Evolutionary conservation across 495 filamentous ascomycete genomes (phyloP).

Genomic region (Aspergillus nidulans): DNA sequence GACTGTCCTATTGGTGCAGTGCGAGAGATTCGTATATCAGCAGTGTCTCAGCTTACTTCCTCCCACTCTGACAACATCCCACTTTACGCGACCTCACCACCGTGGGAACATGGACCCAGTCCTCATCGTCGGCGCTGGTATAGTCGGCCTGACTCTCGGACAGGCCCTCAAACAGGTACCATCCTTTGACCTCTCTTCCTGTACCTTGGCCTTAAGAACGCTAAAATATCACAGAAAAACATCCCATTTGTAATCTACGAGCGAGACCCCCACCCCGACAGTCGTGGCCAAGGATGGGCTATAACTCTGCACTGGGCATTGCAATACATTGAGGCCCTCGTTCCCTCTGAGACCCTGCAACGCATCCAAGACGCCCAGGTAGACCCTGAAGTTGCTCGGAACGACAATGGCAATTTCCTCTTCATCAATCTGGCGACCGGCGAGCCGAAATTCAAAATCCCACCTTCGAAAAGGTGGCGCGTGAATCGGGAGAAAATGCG

Average conservation of each 20-base stretch:
- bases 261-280: slow-evolving; percentile 38
- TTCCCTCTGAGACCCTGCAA: slow-evolving; percentile 41
- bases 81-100: not conserved
- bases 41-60: not conserved
- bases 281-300: slow-evolving; percentile 52
- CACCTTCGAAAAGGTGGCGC: slow-evolving; percentile 23
- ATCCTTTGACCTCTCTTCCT: not conserved
- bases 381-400: slow-evolving; percentile 31
- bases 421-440: slow-evolving; percentile 28
- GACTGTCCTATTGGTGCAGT: too few species aligned
- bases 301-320: slow-evolving; percentile 58
- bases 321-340: slow-evolving; percentile 41
- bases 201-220: not conserved
- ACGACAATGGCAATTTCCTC: slow-evolving; percentile 29
- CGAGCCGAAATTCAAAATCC: slow-evolving; percentile 25
- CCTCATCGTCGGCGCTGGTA: slow-evolving; percentile 54
- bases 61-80: not conserved
- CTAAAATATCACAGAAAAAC: slow-evolving; percentile 12
- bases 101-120: slow-evolving; percentile 23
- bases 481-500: slow-evolving; percentile 28
- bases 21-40: too few species aligned
- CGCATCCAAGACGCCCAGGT: slow-evolving; percentile 48
- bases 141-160: slow-evolving; percentile 52
- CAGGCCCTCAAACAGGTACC: slow-evolving; percentile 43
- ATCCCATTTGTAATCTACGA: slow-evolving; percentile 53